Percentiles rank a stretch among this genome's conserved stretches.
Evolutionary conservation across 106 monocot species (phyloP).

Genomic region (Narthecium ossifragum): DNA sequence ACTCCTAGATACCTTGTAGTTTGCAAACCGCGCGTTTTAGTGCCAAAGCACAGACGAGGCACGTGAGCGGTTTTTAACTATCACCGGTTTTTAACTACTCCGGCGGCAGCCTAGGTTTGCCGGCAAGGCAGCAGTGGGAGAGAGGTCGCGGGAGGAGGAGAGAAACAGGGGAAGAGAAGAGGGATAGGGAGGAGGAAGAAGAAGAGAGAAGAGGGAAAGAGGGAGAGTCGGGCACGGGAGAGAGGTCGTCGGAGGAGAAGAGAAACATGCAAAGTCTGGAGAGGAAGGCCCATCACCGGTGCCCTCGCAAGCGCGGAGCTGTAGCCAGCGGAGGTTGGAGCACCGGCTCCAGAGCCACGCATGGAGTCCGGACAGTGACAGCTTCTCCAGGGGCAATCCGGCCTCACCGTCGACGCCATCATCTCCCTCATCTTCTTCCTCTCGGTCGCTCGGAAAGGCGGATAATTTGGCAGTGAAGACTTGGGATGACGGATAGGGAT

Average conservation of each 20-base stretch:
- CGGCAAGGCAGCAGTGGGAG: too few species aligned
- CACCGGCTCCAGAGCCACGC: slow-evolving; percentile 68
- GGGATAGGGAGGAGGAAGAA: too few species aligned
- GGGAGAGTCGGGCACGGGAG: too few species aligned
- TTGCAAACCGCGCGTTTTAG: too few species aligned
- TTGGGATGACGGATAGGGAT: slow-evolving; percentile 35
- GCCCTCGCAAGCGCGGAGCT: slow-evolving; percentile 60
- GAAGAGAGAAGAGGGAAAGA: too few species aligned
- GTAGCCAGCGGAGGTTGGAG: slow-evolving; percentile 41
- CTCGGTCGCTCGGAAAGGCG: neutral
- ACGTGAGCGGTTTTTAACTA: too few species aligned
- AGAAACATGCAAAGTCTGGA: slow-evolving; percentile 22
- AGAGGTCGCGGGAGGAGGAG: too few species aligned
- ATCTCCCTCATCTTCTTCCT: neutral
- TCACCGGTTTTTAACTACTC: too few species aligned
- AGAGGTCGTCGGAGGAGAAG: slow-evolving; percentile 28
- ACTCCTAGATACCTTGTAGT: too few species aligned
- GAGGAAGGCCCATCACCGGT: slow-evolving; percentile 41
- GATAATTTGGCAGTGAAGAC: neutral
- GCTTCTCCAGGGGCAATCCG: slow-evolving; percentile 32
- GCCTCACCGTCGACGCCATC: slow-evolving; percentile 4
- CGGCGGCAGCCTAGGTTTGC: too few species aligned
- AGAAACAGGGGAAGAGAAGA: too few species aligned
- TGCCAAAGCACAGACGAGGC: too few species aligned
- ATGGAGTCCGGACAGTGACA: slow-evolving; percentile 47